Conservation (phyloP, 495 filamentous ascomycete genomes). For the Stereocaulon alpinum region DNA sequence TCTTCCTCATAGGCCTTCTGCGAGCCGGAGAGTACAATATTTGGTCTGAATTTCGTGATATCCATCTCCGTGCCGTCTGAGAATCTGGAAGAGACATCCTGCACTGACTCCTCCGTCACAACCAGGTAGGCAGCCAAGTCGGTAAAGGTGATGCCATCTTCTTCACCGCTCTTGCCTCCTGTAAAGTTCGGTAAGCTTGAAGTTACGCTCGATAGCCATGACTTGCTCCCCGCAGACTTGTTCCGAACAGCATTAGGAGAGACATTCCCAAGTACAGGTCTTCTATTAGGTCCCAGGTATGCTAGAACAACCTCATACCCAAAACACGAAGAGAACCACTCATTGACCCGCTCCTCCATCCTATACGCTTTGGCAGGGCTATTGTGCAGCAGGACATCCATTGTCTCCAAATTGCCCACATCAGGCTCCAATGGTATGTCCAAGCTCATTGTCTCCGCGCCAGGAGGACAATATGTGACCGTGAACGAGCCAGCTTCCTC, state of each 20-base stretch:
- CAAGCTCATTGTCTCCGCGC: conserved; percentile 28
- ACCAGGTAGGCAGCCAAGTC: conserved; percentile 73
- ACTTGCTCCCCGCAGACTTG: conserved; percentile 2
- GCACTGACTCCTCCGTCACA: conserved; percentile 57
- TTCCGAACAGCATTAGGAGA: conserved; percentile 25
- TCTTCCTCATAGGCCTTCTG: conserved; percentile 67
- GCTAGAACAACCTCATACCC: conserved; percentile 56
- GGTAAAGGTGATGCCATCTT: conserved; percentile 57
- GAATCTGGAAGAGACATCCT: conserved; percentile 52
- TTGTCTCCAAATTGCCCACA: conserved; percentile 33
- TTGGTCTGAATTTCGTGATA: conserved; percentile 75
- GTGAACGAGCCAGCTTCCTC: conserved; percentile 22
- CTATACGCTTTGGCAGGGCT: conserved; percentile 55
- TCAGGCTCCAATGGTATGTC: conserved; percentile 53
- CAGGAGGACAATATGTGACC: conserved; percentile 40
- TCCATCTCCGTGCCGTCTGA: conserved; percentile 48
- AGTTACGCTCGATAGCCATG: conserved; percentile 40
- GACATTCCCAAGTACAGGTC: conserved; percentile 53
- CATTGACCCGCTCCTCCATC: conserved; percentile 55
- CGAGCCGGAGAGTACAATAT: conserved; percentile 62
- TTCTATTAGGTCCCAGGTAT: conserved; percentile 54
- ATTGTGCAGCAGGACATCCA: conserved; percentile 51
- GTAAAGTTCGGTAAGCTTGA: conserved; percentile 26
- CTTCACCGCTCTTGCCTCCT: conserved; percentile 11
- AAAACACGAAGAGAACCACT: conserved; percentile 65